Evolutionary conservation across 164 flowering plant genomes (phyloP).

Genomic region (Akebia trifoliata): DNA sequence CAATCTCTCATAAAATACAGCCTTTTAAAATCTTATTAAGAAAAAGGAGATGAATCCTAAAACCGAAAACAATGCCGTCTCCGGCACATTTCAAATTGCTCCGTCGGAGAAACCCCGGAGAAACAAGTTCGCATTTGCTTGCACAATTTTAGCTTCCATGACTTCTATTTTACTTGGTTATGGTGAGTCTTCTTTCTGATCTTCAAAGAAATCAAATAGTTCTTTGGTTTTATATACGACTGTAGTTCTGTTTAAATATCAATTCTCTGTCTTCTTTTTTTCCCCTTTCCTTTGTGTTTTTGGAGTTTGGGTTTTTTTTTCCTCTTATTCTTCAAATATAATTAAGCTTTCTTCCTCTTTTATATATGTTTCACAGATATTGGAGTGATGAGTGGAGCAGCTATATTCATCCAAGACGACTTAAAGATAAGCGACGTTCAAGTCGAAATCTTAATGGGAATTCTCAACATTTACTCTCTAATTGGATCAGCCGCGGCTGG

Average conservation of each 20-base stretch:
- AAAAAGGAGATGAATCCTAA: background rate
- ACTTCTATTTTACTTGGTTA: conserved; percentile 63
- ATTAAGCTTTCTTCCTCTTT: background rate
- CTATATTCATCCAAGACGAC: conserved; percentile 34
- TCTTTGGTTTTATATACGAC: background rate
- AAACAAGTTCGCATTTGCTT: conserved; percentile 55
- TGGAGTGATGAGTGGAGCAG: conserved; percentile 64
- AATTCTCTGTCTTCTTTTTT: background rate
- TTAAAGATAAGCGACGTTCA: conserved; percentile 25
- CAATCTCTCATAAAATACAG: background rate
- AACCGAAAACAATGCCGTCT: background rate
- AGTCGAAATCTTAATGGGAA: conserved; percentile 33
- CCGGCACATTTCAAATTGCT: background rate
- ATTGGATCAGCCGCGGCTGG: conserved; percentile 48
- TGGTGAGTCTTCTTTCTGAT: conserved; percentile 27
- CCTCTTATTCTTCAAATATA: background rate
- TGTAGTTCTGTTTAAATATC: background rate
- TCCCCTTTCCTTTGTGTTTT: background rate
- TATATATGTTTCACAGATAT: conserved; percentile 25
- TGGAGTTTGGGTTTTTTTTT: background rate
- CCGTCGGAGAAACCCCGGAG: conserved; percentile 26
- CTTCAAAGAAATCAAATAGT: background rate
- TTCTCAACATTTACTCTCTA: conserved; percentile 35
- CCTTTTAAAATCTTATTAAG: no score
- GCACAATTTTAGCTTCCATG: conserved; percentile 69